Evolutionary conservation across 805 yeast species (phyloP).

Genomic region (Candida sithepensis): DNA sequence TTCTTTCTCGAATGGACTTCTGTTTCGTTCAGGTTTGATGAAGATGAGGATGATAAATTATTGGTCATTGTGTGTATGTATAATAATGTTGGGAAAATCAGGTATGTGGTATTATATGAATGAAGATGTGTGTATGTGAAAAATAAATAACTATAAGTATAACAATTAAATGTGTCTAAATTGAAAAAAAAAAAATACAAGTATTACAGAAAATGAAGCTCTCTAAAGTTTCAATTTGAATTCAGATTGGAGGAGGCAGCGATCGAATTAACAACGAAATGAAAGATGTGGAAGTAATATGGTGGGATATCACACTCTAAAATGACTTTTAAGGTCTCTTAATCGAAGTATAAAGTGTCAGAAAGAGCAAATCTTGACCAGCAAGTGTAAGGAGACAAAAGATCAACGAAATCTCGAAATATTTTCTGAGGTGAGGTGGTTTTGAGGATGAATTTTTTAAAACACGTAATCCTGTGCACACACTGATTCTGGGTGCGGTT

Average conservation of each 20-base stretch:
- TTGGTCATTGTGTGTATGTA: not conserved
- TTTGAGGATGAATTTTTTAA: not conserved
- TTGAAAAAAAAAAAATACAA: not conserved
- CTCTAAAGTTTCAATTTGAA: not conserved
- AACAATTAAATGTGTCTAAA: not conserved
- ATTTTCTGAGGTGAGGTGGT: not conserved
- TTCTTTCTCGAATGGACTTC: not conserved
- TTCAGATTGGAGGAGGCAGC: no score
- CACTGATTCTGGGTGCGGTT: not conserved
- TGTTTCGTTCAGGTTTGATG: not conserved
- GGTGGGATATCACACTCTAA: no score
- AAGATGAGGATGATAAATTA: not conserved
- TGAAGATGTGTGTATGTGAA: not conserved
- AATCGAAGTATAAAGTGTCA: not conserved
- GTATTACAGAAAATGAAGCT: not conserved
- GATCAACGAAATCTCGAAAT: not conserved
- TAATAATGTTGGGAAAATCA: not conserved
- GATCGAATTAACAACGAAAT: no score
- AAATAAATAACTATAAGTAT: conserved; percentile 1
- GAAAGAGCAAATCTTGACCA: not conserved
- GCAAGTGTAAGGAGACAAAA: not conserved
- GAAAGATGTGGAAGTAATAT: no score
- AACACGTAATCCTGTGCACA: not conserved
- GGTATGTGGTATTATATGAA: not conserved
- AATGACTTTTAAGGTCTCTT: not conserved